Evolutionary conservation across 371 early-diverging fungal species (phyloP).

Genomic region (Actinomortierella wolfii): DNA sequence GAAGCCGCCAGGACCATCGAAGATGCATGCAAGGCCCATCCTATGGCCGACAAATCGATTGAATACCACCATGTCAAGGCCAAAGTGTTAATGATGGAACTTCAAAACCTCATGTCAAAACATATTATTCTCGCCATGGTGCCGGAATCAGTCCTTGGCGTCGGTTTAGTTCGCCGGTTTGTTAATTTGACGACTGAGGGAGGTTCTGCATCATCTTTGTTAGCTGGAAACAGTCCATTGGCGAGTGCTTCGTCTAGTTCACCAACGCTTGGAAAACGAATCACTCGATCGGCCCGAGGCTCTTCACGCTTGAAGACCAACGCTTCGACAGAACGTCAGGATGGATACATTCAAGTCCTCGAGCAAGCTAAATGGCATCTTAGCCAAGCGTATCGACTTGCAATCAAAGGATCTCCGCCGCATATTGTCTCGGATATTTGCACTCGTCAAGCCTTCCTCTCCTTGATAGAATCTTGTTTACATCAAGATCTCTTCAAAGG

Average conservation of each 20-base stretch:
- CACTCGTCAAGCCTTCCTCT: slow-evolving; percentile 17
- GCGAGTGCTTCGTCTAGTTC: too few relatives aligned
- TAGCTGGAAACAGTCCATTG: not conserved
- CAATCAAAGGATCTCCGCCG: slow-evolving; percentile 14
- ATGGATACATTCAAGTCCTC: slow-evolving; percentile 6
- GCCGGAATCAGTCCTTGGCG: slow-evolving; percentile 33
- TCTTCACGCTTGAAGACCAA: not conserved
- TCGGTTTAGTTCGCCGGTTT: slow-evolving; percentile 16
- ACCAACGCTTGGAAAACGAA: not conserved
- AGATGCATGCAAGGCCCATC: slow-evolving; percentile 18
- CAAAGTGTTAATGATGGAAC: slow-evolving; percentile 31
- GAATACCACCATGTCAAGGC: slow-evolving; percentile 36
- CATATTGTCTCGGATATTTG: slow-evolving; percentile 34
- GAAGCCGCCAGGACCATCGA: slow-evolving; percentile 23
- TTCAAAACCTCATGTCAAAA: slow-evolving; percentile 33
- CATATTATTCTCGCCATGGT: slow-evolving; percentile 36
- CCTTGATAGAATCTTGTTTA: slow-evolving; percentile 39
- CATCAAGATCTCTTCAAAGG: slow-evolving; percentile 18
- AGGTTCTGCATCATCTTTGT: not conserved
- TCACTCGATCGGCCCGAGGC: not conserved
- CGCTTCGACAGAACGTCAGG: slow-evolving; percentile 6
- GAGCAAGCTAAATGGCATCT: slow-evolving; percentile 18
- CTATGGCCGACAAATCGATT: slow-evolving; percentile 10
- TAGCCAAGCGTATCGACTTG: slow-evolving; percentile 12
- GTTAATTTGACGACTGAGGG: not conserved